A percentile compares a stretch with the other conserved stretches of the same genome.
Conservation (phyloP, 1,284 basidiomycete species). For the Stereum hirsutum region DNA sequence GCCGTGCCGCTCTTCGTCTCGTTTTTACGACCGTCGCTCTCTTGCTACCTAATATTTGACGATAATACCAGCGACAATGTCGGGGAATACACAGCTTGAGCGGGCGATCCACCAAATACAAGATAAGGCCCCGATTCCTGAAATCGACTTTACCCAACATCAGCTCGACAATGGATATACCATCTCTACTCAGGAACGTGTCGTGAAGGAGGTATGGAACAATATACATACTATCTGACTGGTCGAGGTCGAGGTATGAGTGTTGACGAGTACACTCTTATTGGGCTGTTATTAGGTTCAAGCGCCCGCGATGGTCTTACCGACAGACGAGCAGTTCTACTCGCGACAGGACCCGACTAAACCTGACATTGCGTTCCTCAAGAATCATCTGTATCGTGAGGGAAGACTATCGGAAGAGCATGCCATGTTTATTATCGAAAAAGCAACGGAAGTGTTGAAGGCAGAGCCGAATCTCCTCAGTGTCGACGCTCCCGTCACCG, state of each 20-base stretch:
- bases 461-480: conserved; percentile 80
- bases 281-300: too few relatives aligned
- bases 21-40: too few relatives aligned
- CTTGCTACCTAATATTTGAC: too few relatives aligned
- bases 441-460: conserved; percentile 67
- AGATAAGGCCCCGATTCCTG: conserved; percentile 50
- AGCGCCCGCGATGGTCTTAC: conserved; percentile 89
- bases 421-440: conserved; percentile 80
- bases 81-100: conserved; percentile 39
- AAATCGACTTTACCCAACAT: conserved; percentile 86
- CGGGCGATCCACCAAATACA: conserved; percentile 70
- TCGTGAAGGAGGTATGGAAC: conserved; percentile 70
- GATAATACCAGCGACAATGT: too few relatives aligned
- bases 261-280: too few relatives aligned
- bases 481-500: conserved; percentile 92
- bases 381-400: conserved; percentile 98
- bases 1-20: not conserved
- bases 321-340: conserved; percentile 92
- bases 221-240: not conserved
- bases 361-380: conserved; percentile 94
- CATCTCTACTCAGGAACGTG: conserved; percentile 81
- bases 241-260: not conserved
- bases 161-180: conserved; percentile 72
- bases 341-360: conserved; percentile 76
- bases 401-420: conserved; percentile 88